Conservation (phyloP, 805 yeast species). For the Isabelozyma heimii region DNA sequence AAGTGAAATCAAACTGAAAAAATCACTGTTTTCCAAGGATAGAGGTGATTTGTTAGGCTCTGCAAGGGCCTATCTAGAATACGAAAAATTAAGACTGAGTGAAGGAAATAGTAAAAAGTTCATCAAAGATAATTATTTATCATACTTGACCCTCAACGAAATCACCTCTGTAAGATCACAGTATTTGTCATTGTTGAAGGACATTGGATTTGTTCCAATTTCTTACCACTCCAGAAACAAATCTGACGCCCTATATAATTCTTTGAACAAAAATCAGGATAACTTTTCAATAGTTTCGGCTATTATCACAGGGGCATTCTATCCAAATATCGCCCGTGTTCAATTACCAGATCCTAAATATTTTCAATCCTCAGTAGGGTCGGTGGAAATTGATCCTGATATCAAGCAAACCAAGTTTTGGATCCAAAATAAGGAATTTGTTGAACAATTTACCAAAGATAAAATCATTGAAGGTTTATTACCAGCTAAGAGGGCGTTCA, state of each 20-base stretch:
- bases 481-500: slow-evolving; percentile 70
- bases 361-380: slow-evolving; percentile 66
- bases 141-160: slow-evolving; percentile 65
- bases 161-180: slow-evolving; percentile 70
- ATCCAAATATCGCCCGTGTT: slow-evolving; percentile 80
- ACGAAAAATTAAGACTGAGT: slow-evolving; percentile 26
- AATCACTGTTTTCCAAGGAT: slow-evolving; percentile 38
- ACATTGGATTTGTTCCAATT: slow-evolving; percentile 72
- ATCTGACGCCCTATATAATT: slow-evolving; percentile 4
- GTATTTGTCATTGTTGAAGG: slow-evolving; percentile 66
- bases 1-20: slow-evolving; percentile 54
- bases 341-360: slow-evolving; percentile 81
- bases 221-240: slow-evolving; percentile 30
- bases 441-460: slow-evolving; percentile 8
- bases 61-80: slow-evolving; percentile 56
- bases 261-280: slow-evolving; percentile 49
- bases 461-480: slow-evolving; percentile 15
- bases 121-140: slow-evolving; percentile 56
- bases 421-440: slow-evolving; percentile 61
- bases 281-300: slow-evolving; percentile 58
- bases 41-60: slow-evolving; percentile 75
- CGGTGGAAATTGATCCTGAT: slow-evolving; percentile 85
- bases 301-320: slow-evolving; percentile 74
- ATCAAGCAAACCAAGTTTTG: slow-evolving; percentile 69
- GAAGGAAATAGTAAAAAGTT: slow-evolving; percentile 37